A percentile compares a stretch with the other conserved stretches of the same genome.
Conservation (phyloP, 1,284 basidiomycete genomes). For the Limonomyces culmigenus region DNA sequence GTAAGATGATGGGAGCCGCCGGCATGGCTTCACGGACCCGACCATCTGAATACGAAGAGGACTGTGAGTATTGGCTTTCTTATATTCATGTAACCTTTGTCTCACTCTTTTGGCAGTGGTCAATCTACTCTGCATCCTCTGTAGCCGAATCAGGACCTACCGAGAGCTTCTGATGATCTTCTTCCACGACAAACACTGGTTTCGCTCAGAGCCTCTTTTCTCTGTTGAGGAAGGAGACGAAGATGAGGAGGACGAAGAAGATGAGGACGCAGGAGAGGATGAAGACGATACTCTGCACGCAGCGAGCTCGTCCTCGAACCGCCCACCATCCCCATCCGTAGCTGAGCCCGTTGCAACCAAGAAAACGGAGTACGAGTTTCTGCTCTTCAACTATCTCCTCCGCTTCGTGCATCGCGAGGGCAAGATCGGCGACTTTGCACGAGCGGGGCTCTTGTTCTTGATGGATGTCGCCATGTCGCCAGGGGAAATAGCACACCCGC, state of each 20-base stretch:
- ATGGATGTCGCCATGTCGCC: constrained; percentile 90
- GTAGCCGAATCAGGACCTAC: constrained; percentile 79
- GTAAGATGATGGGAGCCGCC: constrained; percentile 68
- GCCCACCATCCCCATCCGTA: not conserved
- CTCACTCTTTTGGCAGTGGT: constrained; percentile 38
- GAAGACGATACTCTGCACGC: not conserved
- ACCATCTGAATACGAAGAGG: constrained; percentile 75
- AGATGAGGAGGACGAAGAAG: constrained; percentile 29
- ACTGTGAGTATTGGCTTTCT: constrained; percentile 36
- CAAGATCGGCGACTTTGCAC: constrained; percentile 83
- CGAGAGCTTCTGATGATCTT: constrained; percentile 89
- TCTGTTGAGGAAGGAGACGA: constrained; percentile 55
- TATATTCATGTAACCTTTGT: constrained; percentile 1
- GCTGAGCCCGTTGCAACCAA: not conserved
- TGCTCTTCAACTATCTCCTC: constrained; percentile 89
- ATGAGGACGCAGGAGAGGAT: constrained; percentile 10
- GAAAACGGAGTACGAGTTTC: constrained; percentile 85
- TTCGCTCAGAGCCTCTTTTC: constrained; percentile 49
- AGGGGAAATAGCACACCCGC: constrained; percentile 27
- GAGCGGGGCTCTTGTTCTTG: constrained; percentile 81
- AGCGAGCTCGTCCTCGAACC: not conserved
- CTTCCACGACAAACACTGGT: constrained; percentile 86
- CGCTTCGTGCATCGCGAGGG: constrained; percentile 93
- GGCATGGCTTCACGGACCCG: constrained; percentile 45
- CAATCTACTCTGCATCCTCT: constrained; percentile 79